Base-by-base conservation (phyloP, 305 asterid species). In the Stenogyne calaminthoides region DNA sequence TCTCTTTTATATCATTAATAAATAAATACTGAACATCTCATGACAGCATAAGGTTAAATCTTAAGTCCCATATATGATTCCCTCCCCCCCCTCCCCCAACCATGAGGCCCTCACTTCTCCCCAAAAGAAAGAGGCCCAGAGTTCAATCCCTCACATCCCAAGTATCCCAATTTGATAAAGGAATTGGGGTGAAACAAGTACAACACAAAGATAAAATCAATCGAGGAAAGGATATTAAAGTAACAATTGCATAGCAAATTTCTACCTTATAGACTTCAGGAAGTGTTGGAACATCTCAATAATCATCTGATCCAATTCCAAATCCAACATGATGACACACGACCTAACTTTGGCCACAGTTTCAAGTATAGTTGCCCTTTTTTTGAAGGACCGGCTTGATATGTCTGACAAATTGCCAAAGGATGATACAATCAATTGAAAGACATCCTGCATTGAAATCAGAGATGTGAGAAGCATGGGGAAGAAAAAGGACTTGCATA, bases 251-350 rank as follows among this genome's bases (percentile, higher is more conserved):
- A 25, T 63, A 19, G 52, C 52, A 18, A 20, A 39, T 12, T 2
- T 18, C 62, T 87, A 92, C 98, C 98, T 82, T 80, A 92, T 86
- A 54, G 89, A 70, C 67, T 79, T 82, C 39, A 92, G 78, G 64
- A 92, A 92, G 81, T 86, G 88, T 76, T 85, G 87, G 76, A 90
- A 90, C 98, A 92, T 92, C 83, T 88, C 91, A 64, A 79, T 74
- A 40, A 92, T 83, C 88, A 92, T 85, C 67, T 76, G 84, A 73
- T 90, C 97, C 55, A 96, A 92, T 84, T 90, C 98, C 71, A 90
- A 83, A 81, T 92, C 98, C 93, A 92, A 79, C 98, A 92, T 87
- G 68, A 92, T 86, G 62, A 92, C 92, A 69, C 97, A 92, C 12
- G 96, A 88, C 73, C 97, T 81, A 63, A 87, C 89, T 86, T 86